Percentiles rank a stretch among this genome's conserved stretches.
These are phyloP conservation scores for Pleurotus sapidus DNA, from an alignment of 768 basidiomycete genomes.

Conservation along the genomic window DNA sequence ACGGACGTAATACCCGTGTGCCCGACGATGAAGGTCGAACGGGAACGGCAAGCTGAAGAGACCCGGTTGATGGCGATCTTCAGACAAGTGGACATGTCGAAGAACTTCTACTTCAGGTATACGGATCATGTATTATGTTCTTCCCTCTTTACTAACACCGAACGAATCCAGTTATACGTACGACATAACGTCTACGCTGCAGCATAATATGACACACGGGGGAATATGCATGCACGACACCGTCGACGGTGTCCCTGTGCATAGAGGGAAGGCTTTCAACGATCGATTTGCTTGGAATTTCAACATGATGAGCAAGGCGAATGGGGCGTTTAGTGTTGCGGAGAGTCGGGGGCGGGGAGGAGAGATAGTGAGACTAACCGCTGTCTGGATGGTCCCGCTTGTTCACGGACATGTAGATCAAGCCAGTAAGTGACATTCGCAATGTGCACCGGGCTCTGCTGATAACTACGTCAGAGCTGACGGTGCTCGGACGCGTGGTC, in stretches of 20 bases:
- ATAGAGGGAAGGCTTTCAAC: constrained; percentile 55
- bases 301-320: constrained; percentile 64
- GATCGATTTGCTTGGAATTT: constrained; percentile 95
- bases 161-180: constrained; percentile 75
- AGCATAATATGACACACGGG: constrained; percentile 46
- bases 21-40: constrained; percentile 80
- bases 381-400: constrained; percentile 87
- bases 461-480: constrained; percentile 62
- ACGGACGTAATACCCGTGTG: constrained; percentile 81
- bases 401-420: constrained; percentile 98
- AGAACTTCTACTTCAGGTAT: constrained; percentile 98
- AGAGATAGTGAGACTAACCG: constrained; percentile 20
- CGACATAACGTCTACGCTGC: constrained; percentile 90
- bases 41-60: constrained; percentile 84
- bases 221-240: constrained; percentile 39
- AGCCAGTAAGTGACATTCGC: constrained; percentile 66
- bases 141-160: constrained; percentile 5
- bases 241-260: not conserved
- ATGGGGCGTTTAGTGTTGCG: constrained; percentile 42
- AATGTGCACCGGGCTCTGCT: constrained; percentile 49
- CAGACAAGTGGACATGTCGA: constrained; percentile 97
- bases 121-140: constrained; percentile 27
- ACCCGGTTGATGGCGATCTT: constrained; percentile 86
- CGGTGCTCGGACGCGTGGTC: constrained; percentile 84
- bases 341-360: not conserved